Conservation (phyloP, 176 grass and related monocot genomes). For the Chloris gayana region DNA sequence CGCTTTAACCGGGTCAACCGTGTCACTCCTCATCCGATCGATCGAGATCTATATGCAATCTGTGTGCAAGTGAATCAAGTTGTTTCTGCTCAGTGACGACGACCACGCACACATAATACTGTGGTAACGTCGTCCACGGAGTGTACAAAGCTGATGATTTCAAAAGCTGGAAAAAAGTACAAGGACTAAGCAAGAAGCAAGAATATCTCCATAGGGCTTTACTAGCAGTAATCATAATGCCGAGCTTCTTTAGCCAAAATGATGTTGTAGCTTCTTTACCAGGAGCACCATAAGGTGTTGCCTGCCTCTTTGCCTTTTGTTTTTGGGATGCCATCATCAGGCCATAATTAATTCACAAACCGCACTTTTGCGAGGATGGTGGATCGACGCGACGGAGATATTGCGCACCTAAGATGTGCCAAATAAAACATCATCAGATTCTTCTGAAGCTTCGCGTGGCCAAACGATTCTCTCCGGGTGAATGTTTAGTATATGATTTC, state of each 20-base stretch:
- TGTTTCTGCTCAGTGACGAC: not conserved
- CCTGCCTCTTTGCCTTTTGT: slow-evolving; percentile 40
- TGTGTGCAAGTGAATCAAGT: no score
- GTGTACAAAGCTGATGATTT: not conserved
- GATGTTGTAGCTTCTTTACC: not conserved
- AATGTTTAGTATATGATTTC: slow-evolving; percentile 6
- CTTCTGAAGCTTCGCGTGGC: slow-evolving; percentile 26
- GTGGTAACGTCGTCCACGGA: not conserved
- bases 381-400: slow-evolving; percentile 19
- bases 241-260: slow-evolving; percentile 33
- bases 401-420: slow-evolving; percentile 31
- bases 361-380: slow-evolving; percentile 23
- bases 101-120: no score
- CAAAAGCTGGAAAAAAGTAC: slow-evolving; percentile 24
- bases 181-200: slow-evolving; percentile 35
- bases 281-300: slow-evolving; percentile 18
- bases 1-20: slow-evolving; percentile 35
- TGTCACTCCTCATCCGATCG: not conserved
- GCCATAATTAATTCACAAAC: slow-evolving; percentile 16
- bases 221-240: slow-evolving; percentile 32
- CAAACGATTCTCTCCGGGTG: not conserved
- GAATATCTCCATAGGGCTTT: slow-evolving; percentile 34
- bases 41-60: no score
- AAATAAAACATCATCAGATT: slow-evolving; percentile 41
- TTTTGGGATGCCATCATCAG: not conserved